Percentiles rank a stretch among this genome's conserved stretches.
phyloP scores from a whole-genome alignment of 2,329 filamentous ascomycete species.

The Leptographium lundbergii region DNA sequence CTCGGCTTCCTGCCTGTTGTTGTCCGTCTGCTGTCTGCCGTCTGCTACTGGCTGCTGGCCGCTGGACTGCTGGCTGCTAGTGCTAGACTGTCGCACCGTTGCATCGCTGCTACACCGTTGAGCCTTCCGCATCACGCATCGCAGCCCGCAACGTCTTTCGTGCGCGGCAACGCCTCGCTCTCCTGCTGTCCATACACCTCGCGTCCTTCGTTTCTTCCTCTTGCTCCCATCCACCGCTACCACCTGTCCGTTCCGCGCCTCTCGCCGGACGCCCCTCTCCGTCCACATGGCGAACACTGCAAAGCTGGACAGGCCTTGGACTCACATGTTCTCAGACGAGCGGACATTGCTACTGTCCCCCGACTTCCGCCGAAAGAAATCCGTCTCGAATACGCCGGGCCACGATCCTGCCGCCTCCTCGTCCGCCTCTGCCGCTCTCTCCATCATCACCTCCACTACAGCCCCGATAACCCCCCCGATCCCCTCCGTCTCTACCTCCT shows the following conservation, averaged over 20 bases:
- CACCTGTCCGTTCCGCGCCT: not conserved
- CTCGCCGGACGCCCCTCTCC: not conserved
- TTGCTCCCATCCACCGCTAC: not conserved
- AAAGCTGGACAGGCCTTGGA: constrained; percentile 2
- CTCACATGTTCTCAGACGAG: constrained; percentile 12
- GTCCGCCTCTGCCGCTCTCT: not conserved
- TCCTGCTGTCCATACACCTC: not conserved
- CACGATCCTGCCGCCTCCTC: not conserved
- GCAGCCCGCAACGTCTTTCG: not conserved
- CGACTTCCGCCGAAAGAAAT: constrained; percentile 8
- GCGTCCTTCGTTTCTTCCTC: not conserved
- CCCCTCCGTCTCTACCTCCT: not conserved
- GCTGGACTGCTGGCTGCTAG: not conserved
- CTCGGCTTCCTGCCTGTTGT: too few relatives aligned
- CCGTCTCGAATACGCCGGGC: not conserved
- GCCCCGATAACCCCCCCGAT: constrained; percentile 6
- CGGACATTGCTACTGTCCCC: constrained; percentile 1
- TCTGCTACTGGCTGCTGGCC: not conserved
- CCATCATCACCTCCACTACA: not conserved
- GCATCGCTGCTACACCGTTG: not conserved
- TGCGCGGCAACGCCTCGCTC: too few relatives aligned
- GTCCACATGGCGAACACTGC: constrained; percentile 5
- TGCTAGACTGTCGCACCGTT: too few relatives aligned
- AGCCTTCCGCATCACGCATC: not conserved
- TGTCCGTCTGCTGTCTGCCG: not conserved